Evolutionary conservation across 1,284 basidiomycete species (phyloP).

Genomic region (Trichosporon sp.): DNA sequence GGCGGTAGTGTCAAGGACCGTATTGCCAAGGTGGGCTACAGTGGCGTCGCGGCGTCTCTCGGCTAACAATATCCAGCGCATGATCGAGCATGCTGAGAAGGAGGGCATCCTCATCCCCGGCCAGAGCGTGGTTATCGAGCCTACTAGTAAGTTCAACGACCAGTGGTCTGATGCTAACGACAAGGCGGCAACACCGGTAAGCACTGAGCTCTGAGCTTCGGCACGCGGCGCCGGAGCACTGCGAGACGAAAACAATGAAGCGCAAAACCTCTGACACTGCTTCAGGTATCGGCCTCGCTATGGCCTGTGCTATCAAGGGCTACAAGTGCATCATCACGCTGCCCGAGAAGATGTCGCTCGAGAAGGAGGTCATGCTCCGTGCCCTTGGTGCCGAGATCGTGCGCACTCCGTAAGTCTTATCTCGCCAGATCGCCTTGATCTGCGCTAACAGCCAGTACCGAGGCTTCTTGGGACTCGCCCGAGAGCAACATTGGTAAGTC

Average conservation of each 20-base stretch:
- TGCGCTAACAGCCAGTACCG: conserved; percentile 40
- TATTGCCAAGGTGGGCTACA: conserved; percentile 70
- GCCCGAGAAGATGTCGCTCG: conserved; percentile 94
- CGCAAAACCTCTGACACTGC: conserved; percentile 19
- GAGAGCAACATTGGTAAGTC: conserved; percentile 84
- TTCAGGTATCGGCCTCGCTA: conserved; percentile 85
- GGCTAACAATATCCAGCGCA: conserved; percentile 60
- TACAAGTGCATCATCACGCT: conserved; percentile 78
- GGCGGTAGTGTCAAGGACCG: conserved; percentile 96
- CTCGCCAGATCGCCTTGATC: neutral
- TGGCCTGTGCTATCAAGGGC: conserved; percentile 72
- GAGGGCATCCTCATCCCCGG: conserved; percentile 84
- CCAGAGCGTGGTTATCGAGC: conserved; percentile 89
- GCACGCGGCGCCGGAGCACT: neutral
- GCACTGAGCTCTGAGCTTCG: conserved; percentile 36
- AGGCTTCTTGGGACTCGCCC: conserved; percentile 59
- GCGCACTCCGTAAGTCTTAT: conserved; percentile 76
- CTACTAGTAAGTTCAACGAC: conserved; percentile 55
- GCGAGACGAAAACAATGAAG: neutral
- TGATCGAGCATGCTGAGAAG: conserved; percentile 89
- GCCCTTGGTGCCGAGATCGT: conserved; percentile 92
- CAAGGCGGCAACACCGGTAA: conserved; percentile 83
- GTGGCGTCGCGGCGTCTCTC: conserved; percentile 15
- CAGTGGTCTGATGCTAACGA: conserved; percentile 41
- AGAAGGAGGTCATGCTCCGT: conserved; percentile 90